Percentiles rank a stretch among this genome's conserved stretches.
These are phyloP conservation scores for Podochytrium sp. DNA, from an alignment of 192 early-diverging fungal genomes.

Conservation along the genomic window DNA sequence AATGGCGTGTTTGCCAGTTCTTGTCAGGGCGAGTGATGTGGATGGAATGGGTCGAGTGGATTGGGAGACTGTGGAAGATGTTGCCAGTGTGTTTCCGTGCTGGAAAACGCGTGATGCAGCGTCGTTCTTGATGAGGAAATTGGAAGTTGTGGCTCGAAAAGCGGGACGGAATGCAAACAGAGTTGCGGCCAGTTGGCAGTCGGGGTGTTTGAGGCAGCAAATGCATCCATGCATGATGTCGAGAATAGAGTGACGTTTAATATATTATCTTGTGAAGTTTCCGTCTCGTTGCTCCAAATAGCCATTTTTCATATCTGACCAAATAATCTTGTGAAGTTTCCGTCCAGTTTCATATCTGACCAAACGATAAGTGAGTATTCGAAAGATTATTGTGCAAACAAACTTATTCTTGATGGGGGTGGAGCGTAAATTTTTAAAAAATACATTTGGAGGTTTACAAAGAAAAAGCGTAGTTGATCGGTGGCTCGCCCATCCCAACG, in stretches of 20 bases:
- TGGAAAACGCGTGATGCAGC: neutral
- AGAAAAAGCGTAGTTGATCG: neutral
- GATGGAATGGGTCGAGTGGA: neutral
- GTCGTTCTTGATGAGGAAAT: neutral
- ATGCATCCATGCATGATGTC: constrained; percentile 25
- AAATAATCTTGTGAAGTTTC: no score
- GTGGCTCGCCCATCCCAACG: constrained; percentile 4
- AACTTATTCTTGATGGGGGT: no score
- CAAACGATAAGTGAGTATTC: no score
- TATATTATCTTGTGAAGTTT: neutral
- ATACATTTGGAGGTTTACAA: no score
- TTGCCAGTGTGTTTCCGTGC: constrained; percentile 1
- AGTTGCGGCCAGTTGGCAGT: constrained; percentile 1
- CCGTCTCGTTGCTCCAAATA: no score
- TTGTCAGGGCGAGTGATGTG: neutral
- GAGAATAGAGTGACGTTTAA: no score
- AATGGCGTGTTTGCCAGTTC: neutral
- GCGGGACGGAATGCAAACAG: neutral
- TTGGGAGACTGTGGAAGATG: neutral
- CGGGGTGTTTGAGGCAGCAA: neutral
- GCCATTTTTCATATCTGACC: no score
- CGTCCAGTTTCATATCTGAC: no score
- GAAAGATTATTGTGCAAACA: no score
- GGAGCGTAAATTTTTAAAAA: no score
- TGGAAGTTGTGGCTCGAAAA: neutral